These are phyloP conservation scores for Limnanthes douglasii DNA, from an alignment of 345 rosid species.

Conservation along the genomic window DNA sequence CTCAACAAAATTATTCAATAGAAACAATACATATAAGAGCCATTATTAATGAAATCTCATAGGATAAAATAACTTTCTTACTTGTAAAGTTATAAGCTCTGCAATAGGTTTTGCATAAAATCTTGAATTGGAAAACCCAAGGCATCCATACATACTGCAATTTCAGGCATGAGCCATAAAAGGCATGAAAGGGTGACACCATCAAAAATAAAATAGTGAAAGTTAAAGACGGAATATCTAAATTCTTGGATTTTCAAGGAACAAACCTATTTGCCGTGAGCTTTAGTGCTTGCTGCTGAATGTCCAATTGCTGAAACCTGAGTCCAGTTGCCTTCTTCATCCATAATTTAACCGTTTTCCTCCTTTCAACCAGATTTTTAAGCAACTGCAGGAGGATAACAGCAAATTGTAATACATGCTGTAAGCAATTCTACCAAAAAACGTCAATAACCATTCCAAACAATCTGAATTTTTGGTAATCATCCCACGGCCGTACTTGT, in stretches of 20 bases:
- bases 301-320: constrained; percentile 75
- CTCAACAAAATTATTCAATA: constrained; percentile 4
- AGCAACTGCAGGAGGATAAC: constrained; percentile 45
- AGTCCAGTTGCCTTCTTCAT: constrained; percentile 80
- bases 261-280: constrained; percentile 90
- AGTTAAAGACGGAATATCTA: constrained; percentile 1
- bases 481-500: constrained; percentile 58
- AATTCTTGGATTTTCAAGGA: constrained; percentile 1
- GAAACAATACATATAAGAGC: constrained; percentile 1
- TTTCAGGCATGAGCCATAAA: constrained; percentile 5
- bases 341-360: constrained; percentile 74
- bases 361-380: constrained; percentile 70
- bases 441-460: no score
- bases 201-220: constrained; percentile 4
- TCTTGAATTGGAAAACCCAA: constrained; percentile 95
- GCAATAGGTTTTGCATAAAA: constrained; percentile 98
- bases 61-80: constrained; percentile 20
- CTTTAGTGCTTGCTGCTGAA: constrained; percentile 95
- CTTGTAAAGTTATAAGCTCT: constrained; percentile 88
- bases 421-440: constrained; percentile 53
- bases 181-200: constrained; percentile 1
- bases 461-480: no score
- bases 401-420: constrained; percentile 25
- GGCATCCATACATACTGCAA: constrained; percentile 98
- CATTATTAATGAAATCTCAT: constrained; percentile 2